Evolutionary conservation across 306 rosid species (phyloP), one percentile per base, ranked within the genome.

Genomic region (Begonia peltatifolia): DNA sequence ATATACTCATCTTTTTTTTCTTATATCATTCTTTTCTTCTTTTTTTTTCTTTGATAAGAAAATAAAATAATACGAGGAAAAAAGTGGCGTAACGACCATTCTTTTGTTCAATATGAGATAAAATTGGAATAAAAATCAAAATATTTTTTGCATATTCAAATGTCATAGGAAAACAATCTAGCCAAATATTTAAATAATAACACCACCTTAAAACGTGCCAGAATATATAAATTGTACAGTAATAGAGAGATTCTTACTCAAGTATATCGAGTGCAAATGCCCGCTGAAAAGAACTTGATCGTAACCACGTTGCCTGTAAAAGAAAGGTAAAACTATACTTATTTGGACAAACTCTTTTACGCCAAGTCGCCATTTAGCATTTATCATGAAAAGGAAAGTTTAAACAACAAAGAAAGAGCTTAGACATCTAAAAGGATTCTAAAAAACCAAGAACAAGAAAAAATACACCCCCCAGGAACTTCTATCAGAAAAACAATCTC

Each of bases 251-350:
- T 43, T 63, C 95, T 80, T 80, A 90, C 97, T 90, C 97, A 36
- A 85, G 87, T 75, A 90, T 90, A 78, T 90, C 94, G 75, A 90
- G 95, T 57, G 84, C 84, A 69, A 85, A 90, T 66, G 90, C 69
- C 70, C 95, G 77, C 53, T 78, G 97, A 62, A 78, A 74, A 73
- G 88, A 76, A 64, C 67, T 71, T 47, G 68, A 82, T 10, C 65
- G 94, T 65, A 90, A 59, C 97, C 97, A 89, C 48, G 57, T 72
- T 52, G 94, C 95, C 97, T 89, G 82, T 49, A 59, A 57, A 57
- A 74, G 23, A 71, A 67, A 63, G 36, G n/a, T 41, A 17, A 53
- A 46, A 61, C 50, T 47, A 60, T 44, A 74, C 61, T 56, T 60
- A 64, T 41, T 60, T 59, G 57, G 35, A 60, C 50, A 66, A 62